Evolutionary conservation across 140 eudicot genomes (phyloP), one percentile per base, ranked within the genome.

Genomic region (Anethum foeniculum): DNA sequence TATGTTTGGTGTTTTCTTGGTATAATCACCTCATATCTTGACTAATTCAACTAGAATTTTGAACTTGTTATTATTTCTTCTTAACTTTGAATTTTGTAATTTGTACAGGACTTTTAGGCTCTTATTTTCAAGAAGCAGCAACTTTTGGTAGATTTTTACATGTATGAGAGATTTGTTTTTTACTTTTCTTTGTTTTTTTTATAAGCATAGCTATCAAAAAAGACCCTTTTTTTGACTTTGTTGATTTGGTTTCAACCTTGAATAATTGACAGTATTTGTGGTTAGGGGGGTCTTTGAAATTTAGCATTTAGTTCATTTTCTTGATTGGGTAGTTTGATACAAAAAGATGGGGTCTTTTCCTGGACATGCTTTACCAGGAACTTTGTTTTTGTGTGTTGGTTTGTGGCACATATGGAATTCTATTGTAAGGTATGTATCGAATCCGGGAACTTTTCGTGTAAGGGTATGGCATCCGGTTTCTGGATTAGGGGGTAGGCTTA

Each of bases 351-450:
- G 99, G 84, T 96, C 99, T 80, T 96, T 96, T 86, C 68, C 72
- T 14, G 99, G 99, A 79, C 99, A 96, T 82, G 90, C 81, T 75
- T 85, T 96, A 83, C 99, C 99, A 14, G 99, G 99, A 79, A 87
- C 99, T 23, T 80, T 95, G 87, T 95, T 95, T 90, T 86, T 95
- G 77, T 46, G 90, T 62, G 93, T 95, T 80, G 99, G 97, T 5
- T 58, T 90, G 46, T 92, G 97, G 99, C 99, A 95, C 78, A 84
- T 89, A 81, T 95, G 97, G 99, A 81, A 92, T 81, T 74, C 91
- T 39, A 81, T 95, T 85, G 87, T 79, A 14, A 85, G 99, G 80
- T 92, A 88, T 77, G 87, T 82, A 56, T 73, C 92, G 25, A 83
- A 91, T 71, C 99, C 97, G 21, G 86, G 86, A 56, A 79, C 86